These are phyloP conservation scores for Ceratobasidium sp. DNA, from an alignment of 1,284 basidiomycete species.

Conservation along the genomic window DNA sequence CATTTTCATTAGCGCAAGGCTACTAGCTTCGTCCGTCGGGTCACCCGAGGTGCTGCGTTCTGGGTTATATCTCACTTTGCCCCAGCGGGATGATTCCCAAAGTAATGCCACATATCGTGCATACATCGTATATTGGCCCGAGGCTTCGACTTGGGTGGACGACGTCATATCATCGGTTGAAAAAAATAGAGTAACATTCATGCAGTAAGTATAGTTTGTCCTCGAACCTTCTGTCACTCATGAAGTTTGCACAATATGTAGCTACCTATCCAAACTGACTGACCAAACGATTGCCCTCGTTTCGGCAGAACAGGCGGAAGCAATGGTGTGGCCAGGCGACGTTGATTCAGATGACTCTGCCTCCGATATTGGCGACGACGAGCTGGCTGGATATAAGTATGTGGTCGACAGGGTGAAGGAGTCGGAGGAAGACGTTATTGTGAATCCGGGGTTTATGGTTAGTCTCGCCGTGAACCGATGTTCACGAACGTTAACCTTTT, in stretches of 20 bases:
- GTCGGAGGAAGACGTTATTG: conserved; percentile 28
- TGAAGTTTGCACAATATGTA: neutral
- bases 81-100: neutral
- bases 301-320: conserved; percentile 41
- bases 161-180: conserved; percentile 26
- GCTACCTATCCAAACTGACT: conserved; percentile 46
- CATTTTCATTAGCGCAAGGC: neutral
- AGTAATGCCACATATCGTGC: neutral
- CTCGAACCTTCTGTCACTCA: neutral
- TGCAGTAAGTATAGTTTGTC: conserved; percentile 37
- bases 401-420: too few relatives aligned
- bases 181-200: conserved; percentile 47
- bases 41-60: conserved; percentile 60
- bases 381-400: too few relatives aligned
- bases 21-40: neutral
- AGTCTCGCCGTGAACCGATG: neutral
- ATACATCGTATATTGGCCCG: conserved; percentile 48
- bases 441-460: conserved; percentile 19
- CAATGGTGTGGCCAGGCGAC: conserved; percentile 39
- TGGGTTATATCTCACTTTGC: conserved; percentile 61
- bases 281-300: conserved; percentile 47
- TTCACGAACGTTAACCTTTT: neutral
- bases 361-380: too few relatives aligned
- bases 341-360: conserved; percentile 3
- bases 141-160: conserved; percentile 47